A percentile compares a stretch with the other conserved stretches of the same genome.
Evolutionary conservation across 1,139 yeast genomes (phyloP).

Genomic region (Hansenula sp.): DNA sequence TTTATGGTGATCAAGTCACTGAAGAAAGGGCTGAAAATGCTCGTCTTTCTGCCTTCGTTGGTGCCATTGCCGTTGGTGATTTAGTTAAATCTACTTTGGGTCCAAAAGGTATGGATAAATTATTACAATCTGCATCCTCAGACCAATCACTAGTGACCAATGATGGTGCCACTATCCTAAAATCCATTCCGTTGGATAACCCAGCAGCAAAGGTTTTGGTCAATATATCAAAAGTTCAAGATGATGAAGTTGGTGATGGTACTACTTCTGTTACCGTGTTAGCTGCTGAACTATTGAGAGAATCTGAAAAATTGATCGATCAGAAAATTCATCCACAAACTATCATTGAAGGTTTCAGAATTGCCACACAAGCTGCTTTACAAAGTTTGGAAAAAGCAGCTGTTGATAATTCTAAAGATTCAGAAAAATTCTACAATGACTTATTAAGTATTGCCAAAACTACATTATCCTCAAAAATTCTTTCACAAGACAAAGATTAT

Average conservation of each 20-base stretch:
- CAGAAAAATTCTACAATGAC: constrained; percentile 69
- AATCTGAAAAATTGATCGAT: constrained; percentile 91
- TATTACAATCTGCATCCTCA: constrained; percentile 82
- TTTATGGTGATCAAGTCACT: constrained; percentile 95
- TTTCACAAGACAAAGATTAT: constrained; percentile 90
- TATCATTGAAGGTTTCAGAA: constrained; percentile 90
- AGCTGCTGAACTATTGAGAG: constrained; percentile 87
- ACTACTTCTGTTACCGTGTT: constrained; percentile 97
- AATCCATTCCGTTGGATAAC: constrained; percentile 91
- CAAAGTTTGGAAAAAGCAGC: constrained; percentile 76
- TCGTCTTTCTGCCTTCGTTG: constrained; percentile 93
- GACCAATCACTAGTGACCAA: constrained; percentile 81
- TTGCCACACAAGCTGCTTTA: constrained; percentile 81
- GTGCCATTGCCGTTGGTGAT: constrained; percentile 98
- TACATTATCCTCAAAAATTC: constrained; percentile 86
- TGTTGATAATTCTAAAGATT: constrained; percentile 64
- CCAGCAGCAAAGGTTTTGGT: constrained; percentile 98
- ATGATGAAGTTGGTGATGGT: constrained; percentile 98
- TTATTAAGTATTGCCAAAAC: constrained; percentile 86
- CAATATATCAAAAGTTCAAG: constrained; percentile 94
- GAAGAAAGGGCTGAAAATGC: constrained; percentile 99
- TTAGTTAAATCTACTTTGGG: constrained; percentile 94
- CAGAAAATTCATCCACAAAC: constrained; percentile 97
- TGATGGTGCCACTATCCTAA: constrained; percentile 97
- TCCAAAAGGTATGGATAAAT: constrained; percentile 98